phyloP scores from a whole-genome alignment of 768 basidiomycete species.

The Trametes meyenii region DNA sequence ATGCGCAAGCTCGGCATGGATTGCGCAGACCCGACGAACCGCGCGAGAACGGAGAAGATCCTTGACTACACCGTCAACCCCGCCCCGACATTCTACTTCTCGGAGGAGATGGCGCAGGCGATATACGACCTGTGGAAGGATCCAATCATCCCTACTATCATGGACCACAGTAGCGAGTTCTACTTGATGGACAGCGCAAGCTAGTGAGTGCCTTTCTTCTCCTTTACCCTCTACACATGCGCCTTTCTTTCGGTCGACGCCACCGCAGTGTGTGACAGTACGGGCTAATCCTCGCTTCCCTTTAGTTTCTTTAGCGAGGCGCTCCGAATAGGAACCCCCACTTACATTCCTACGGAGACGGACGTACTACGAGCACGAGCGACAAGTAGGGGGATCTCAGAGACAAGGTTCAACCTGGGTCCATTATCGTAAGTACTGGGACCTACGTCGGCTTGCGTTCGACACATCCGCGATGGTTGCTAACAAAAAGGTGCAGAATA shows the following conservation, averaged over 20 bases:
- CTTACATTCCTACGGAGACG: constrained; percentile 84
- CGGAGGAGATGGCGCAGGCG: constrained; percentile 67
- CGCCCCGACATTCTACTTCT: constrained; percentile 49
- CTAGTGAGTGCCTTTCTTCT: constrained; percentile 58
- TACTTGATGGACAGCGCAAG: constrained; percentile 94
- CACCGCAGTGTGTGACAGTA: neutral
- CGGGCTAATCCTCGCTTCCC: neutral
- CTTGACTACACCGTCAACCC: constrained; percentile 57
- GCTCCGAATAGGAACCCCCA: constrained; percentile 75
- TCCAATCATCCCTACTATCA: constrained; percentile 51
- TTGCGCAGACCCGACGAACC: constrained; percentile 66
- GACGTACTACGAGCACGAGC: constrained; percentile 88
- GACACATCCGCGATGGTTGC: neutral
- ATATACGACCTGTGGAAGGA: constrained; percentile 74
- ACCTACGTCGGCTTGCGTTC: neutral
- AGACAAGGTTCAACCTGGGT: constrained; percentile 81
- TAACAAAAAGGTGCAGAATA: constrained; percentile 38
- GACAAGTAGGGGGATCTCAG: constrained; percentile 89
- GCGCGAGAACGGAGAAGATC: constrained; percentile 63
- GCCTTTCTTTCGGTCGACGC: neutral
- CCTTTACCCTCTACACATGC: neutral
- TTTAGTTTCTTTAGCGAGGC: constrained; percentile 85
- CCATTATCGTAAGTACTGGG: constrained; percentile 39
- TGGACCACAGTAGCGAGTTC: constrained; percentile 72
- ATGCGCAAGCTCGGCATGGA: constrained; percentile 87